Evolutionary conservation across 352 stramenopile species (phyloP), one percentile per base, ranked within the genome.

Genomic region (Phytopythium aichiense): DNA sequence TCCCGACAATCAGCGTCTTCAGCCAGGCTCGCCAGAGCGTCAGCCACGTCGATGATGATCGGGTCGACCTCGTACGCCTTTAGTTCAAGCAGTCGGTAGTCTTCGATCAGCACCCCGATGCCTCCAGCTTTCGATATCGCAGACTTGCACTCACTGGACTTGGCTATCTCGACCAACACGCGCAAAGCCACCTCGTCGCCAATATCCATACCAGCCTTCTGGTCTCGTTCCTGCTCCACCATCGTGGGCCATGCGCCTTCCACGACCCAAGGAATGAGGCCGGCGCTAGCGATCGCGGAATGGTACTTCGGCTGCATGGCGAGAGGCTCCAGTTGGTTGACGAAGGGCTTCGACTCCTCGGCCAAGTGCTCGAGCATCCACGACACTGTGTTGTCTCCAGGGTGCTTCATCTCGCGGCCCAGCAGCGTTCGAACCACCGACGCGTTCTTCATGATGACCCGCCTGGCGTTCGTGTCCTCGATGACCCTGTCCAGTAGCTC

Each of bases 81-180:
- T 22, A 53, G 16, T 11, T 18, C 4, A 23, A 53, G 22, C 23
- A 33, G 46, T 35, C 2, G 46, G 46, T 53, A 53, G 2, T 15
- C 11, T 22, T 11, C 25, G 46, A 30, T 9, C 23, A 53, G 28
- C 46, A 28, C 22, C 20, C 11, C 46, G 23, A 53, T 35, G 1
- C 46, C 46, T 35, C 46, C 46, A 2, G 22, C 46, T 35, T 53
- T 4, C 3, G 23, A 13, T 0, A 53, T 53, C 9, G 22, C 46
- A 35, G 22, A 1, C 46, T 53, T 53, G 46, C 46, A 53, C 25
- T 35, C 22, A 22, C 15, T n/a, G 13, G 46, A 35, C 22, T 33
- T 53, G 9, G 46, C 46, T 16, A 53, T 53, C 25, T 53, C 15
- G 46, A 35, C 46, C 46, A 53, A 33, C 20, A 53, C 28, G 46